Evolutionary conservation across 2,329 filamentous ascomycete genomes (phyloP).

Genomic region (Elsinoe batatas): DNA sequence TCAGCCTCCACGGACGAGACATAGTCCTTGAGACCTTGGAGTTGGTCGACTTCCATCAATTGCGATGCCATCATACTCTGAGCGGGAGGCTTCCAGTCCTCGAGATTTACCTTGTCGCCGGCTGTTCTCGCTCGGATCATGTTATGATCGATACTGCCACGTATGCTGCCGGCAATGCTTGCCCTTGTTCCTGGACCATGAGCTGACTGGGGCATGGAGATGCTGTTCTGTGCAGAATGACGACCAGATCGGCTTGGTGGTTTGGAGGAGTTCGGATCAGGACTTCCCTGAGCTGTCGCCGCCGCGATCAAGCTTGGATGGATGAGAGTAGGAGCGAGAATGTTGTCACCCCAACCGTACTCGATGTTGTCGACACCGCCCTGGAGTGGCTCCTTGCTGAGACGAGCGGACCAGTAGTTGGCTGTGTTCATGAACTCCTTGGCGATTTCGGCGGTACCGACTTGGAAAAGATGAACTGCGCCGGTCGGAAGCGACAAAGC

Average conservation of each 20-base stretch:
- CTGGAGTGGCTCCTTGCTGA: slow-evolving; percentile 86
- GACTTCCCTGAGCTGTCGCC: slow-evolving; percentile 18
- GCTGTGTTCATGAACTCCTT: slow-evolving; percentile 88
- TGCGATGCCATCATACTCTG: slow-evolving; percentile 83
- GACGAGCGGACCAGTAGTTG: slow-evolving; percentile 93
- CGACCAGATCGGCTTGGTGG: neutral
- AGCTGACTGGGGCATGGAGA: slow-evolving; percentile 12
- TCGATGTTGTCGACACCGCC: slow-evolving; percentile 95
- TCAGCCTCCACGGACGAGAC: slow-evolving; percentile 80
- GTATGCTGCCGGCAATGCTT: slow-evolving; percentile 42
- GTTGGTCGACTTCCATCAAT: slow-evolving; percentile 69
- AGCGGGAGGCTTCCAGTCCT: slow-evolving; percentile 80
- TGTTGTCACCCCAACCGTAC: slow-evolving; percentile 85
- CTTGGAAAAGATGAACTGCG: slow-evolving; percentile 96
- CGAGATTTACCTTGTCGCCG: slow-evolving; percentile 73
- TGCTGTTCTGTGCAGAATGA: slow-evolving; percentile 17
- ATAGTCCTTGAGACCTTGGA: slow-evolving; percentile 64
- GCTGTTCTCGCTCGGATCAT: slow-evolving; percentile 57
- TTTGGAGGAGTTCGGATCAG: slow-evolving; percentile 25
- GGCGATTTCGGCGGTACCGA: slow-evolving; percentile 87
- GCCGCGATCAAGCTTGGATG: slow-evolving; percentile 28
- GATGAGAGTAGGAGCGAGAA: slow-evolving; percentile 50
- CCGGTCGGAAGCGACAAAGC: slow-evolving; percentile 84
- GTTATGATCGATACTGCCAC: slow-evolving; percentile 48
- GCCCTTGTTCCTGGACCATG: slow-evolving; percentile 15